These are phyloP conservation scores for Dactylellina sp. DNA, from an alignment of 2,329 filamentous ascomycete species.

Conservation along the genomic window DNA sequence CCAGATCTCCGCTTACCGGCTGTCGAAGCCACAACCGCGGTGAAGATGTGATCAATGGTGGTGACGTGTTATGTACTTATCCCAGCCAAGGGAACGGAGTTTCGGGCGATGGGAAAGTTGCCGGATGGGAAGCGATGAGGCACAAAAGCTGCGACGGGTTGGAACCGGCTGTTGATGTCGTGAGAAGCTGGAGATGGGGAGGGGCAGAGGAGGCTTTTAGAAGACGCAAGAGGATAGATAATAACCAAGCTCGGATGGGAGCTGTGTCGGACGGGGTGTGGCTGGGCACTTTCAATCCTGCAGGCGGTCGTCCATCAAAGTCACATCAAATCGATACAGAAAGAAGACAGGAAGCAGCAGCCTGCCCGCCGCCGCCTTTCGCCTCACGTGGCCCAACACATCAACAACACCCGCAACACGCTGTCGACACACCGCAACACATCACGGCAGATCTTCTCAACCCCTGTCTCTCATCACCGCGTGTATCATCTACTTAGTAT, in stretches of 20 bases:
- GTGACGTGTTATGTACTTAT: slow-evolving; percentile 36
- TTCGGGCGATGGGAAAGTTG: slow-evolving; percentile 3
- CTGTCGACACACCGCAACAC: slow-evolving; percentile 18
- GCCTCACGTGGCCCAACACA: slow-evolving; percentile 29
- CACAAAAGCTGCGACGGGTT: neutral
- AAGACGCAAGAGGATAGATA: neutral
- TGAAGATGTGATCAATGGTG: slow-evolving; percentile 56
- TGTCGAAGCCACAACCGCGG: slow-evolving; percentile 56
- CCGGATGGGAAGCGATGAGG: neutral
- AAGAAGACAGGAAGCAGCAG: neutral
- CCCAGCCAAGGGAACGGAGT: neutral
- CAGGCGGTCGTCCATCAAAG: slow-evolving; percentile 7
- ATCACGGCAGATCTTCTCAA: neutral
- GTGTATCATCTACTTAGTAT: too few relatives aligned
- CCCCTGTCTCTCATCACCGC: too few relatives aligned
- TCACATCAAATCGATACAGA: slow-evolving; percentile 9
- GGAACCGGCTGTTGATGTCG: neutral
- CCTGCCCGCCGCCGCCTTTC: neutral
- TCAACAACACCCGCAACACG: slow-evolving; percentile 10
- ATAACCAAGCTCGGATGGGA: neutral
- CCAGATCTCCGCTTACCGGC: slow-evolving; percentile 51
- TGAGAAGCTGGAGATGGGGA: neutral
- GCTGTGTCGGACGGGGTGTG: slow-evolving; percentile 7
- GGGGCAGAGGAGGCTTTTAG: neutral
- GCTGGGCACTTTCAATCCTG: slow-evolving; percentile 3